Base-by-base conservation (phyloP, 345 rosid genomes). In the Sonneratia caseolaris region DNA sequence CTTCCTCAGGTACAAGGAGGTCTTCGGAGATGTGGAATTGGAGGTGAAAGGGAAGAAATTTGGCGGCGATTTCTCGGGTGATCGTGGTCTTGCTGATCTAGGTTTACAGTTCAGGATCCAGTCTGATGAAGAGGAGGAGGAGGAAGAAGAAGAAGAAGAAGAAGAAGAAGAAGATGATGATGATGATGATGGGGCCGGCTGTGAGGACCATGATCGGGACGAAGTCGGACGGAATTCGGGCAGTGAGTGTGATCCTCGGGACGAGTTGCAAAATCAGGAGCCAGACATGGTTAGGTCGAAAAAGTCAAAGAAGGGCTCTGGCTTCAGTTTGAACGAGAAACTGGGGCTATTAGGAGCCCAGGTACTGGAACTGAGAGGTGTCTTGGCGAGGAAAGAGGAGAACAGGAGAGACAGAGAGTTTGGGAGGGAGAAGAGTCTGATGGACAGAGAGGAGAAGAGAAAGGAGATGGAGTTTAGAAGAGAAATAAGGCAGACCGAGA, bases 21-120 rank as follows among this genome's bases (percentile, higher is more conserved):
- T 87, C 32, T 89, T 89, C 72, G 95, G 95, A 42, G 95, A 87
- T 57, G 85, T 87, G 66, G 90, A 89, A 78, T 85, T 89, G 36
- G 91, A 89, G n/a, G 81, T 76, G 37, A 89, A 80, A 76, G 85
- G 84, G 42, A 89, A 80, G 76, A 86, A 81, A 72, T 51, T 64
- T 8, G 79, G 66, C 71, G 78, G 69, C 38, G 75, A 71, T 71
- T 71, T 75, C 47, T 68, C 81, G 32, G 79, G 81, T 64, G 89
- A 83, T 79, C 70, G 75, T 14, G 76, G 71, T 51, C 81, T 81
- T 70, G 80, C 77, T 47, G 78, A 77, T 66, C 80, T 78, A 69
- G 84, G 81, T 75, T 76, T 86, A 80, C 82, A 85, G 61, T 82
- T 86, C 37, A 84, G 78, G 71, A 79, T 84, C 70, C 86, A 85